Conservation (phyloP, 305 asterid genomes). For the Caryopteris hybrid region DNA sequence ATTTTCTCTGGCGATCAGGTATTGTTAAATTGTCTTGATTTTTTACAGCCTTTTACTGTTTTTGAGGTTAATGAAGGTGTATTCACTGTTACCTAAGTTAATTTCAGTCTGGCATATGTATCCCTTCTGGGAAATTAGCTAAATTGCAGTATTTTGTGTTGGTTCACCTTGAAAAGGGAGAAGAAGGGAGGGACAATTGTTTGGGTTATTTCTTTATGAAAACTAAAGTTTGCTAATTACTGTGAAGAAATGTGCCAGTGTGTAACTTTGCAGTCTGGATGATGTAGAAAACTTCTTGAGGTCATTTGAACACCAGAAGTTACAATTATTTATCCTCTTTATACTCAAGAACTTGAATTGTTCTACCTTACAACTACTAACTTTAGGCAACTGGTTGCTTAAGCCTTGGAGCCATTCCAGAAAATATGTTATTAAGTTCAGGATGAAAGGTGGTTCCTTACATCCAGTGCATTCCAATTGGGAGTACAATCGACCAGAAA, state of each 20-base stretch:
- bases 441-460: neutral
- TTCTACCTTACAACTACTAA: neutral
- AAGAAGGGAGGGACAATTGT: neutral
- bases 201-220: neutral
- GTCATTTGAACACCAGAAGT: neutral
- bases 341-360: conserved; percentile 1
- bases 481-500: neutral
- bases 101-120: neutral
- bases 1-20: conserved; percentile 98
- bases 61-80: conserved; percentile 7
- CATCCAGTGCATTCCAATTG: neutral
- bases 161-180: neutral
- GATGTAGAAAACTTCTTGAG: neutral
- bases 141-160: neutral
- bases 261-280: neutral
- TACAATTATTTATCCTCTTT: neutral
- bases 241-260: neutral
- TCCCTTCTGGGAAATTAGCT: neutral
- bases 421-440: neutral
- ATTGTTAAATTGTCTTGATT: neutral
- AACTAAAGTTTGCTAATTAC: neutral
- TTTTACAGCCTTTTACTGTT: neutral
- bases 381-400: neutral
- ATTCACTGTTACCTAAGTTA: neutral
- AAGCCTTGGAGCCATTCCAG: neutral